Percentiles rank a stretch among this genome's conserved stretches.
Conservation (phyloP, 2,329 filamentous ascomycete genomes). For the Calonectria pauciramosa region DNA sequence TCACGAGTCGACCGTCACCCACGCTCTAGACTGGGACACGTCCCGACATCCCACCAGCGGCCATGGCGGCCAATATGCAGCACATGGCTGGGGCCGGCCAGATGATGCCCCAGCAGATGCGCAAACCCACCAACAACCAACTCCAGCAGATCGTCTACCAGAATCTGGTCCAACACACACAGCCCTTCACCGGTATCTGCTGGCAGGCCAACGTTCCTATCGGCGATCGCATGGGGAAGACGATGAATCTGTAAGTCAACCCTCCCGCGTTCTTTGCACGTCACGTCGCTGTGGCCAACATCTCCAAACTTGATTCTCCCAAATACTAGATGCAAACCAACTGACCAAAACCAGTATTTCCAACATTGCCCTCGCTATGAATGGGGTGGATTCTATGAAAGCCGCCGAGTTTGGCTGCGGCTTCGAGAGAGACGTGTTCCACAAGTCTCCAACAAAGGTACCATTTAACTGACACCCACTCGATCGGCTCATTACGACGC, state of each 20-base stretch:
- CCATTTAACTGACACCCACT: neutral
- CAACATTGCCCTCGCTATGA: slow-evolving; percentile 63
- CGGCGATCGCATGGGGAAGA: slow-evolving; percentile 58
- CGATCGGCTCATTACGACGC: neutral
- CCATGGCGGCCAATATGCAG: slow-evolving; percentile 73
- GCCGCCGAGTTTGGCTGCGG: slow-evolving; percentile 58
- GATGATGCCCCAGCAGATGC: slow-evolving; percentile 61
- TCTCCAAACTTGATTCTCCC: neutral
- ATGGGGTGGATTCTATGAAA: slow-evolving; percentile 55
- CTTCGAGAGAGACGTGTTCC: slow-evolving; percentile 64
- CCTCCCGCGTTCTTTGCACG: neutral
- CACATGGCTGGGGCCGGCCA: slow-evolving; percentile 66
- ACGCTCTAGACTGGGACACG: slow-evolving; percentile 37
- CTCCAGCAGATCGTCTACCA: slow-evolving; percentile 58
- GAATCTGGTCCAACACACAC: slow-evolving; percentile 52
- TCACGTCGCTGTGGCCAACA: neutral
- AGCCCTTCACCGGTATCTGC: slow-evolving; percentile 47
- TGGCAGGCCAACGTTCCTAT: slow-evolving; percentile 58
- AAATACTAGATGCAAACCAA: slow-evolving; percentile 20
- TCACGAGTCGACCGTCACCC: slow-evolving; percentile 24
- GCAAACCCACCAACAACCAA: slow-evolving; percentile 48
- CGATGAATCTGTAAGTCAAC: slow-evolving; percentile 57
- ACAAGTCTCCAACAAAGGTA: slow-evolving; percentile 64
- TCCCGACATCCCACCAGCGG: slow-evolving; percentile 51
- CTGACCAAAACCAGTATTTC: slow-evolving; percentile 58